Conservation (phyloP, 768 basidiomycete species). For the Lactarius sanguifluus region DNA sequence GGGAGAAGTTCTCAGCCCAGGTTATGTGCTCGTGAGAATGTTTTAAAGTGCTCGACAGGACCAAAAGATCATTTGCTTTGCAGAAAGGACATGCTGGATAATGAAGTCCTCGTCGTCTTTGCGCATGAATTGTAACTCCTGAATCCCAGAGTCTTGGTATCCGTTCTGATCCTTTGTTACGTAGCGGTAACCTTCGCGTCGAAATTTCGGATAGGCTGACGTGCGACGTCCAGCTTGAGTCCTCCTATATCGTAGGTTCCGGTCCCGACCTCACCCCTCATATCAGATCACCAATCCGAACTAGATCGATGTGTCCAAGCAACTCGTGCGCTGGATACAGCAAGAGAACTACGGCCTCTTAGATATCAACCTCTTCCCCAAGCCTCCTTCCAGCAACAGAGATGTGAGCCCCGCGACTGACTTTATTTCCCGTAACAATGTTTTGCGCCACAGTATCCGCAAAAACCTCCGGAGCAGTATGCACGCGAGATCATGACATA, state of each 20-base stretch:
- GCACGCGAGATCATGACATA: constrained; percentile 69
- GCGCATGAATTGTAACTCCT: constrained; percentile 85
- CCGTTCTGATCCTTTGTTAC: constrained; percentile 11
- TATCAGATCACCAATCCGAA: constrained; percentile 1
- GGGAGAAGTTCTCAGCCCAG: constrained; percentile 75
- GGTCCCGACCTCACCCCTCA: not conserved
- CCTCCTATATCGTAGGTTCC: constrained; percentile 73
- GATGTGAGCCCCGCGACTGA: constrained; percentile 24
- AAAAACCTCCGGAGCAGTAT: constrained; percentile 36
- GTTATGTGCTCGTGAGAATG: constrained; percentile 82
- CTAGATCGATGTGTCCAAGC: constrained; percentile 83
- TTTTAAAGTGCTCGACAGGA: not conserved
- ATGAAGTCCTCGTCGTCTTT: constrained; percentile 78
- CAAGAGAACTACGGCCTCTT: constrained; percentile 67
- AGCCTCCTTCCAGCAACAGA: constrained; percentile 29
- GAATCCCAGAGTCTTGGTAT: not conserved
- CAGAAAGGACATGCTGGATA: constrained; percentile 77
- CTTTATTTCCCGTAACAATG: not conserved
- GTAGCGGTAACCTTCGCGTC: constrained; percentile 83
- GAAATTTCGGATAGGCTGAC: constrained; percentile 73
- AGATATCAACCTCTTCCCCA: constrained; percentile 83
- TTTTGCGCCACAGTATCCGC: constrained; percentile 22
- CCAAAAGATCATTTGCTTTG: not conserved
- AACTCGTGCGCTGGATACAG: constrained; percentile 75
- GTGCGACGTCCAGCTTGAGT: constrained; percentile 74